Base-by-base conservation (phyloP, 2,329 filamentous ascomycete genomes). In the Cercospora zeina region DNA sequence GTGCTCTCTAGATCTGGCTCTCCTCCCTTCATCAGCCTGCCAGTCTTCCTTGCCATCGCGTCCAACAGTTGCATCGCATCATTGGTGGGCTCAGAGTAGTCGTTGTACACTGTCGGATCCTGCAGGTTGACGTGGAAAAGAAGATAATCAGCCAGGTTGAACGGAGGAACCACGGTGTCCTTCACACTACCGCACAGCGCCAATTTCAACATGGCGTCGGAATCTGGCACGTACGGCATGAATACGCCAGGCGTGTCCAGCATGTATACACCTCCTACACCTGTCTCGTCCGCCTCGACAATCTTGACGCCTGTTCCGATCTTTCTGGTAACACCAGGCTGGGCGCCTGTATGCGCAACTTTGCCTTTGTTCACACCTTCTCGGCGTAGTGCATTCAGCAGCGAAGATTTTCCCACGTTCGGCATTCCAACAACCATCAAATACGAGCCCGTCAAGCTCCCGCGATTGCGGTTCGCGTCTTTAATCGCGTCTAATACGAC, bases 231-330 rank as follows among this genome's bases (percentile, higher is more conserved):
- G 74, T 96, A 96, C 0, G 95, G 95, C 62, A 97, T 86, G 76
- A 97, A 99, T 8, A 99, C 93, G 53, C 95, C 95, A 0, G 95
- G 95, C 0, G 93, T 97, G 77, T 99, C 95, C 53, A 96, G 80
- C 47, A 97, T 79, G 74, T 95, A 96, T 4, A 96, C 88, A 47
- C 88, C 77, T 3, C 78, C 79, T 8, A 78, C 76, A 47, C 78
- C 80, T 24, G 80, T 81, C 75, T 79, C 65, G 77, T 82, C 78
- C 70, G 75, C 80, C 39, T 87, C 85, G 34, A 88, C 81, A 66
- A 99, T 89, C 71, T 95, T 93, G 30, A 99, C 92, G 13, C 73
- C 72, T 4, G 85, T 90, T 16, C 87, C 85, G 42, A 99, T 85
- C 75, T 92, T 96, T 64, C 95, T 84, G 59, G 95, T 99, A 4